These are phyloP conservation scores for Trichosanthes cucumerina DNA, from an alignment of 306 rosid genomes.

Conservation along the genomic window DNA sequence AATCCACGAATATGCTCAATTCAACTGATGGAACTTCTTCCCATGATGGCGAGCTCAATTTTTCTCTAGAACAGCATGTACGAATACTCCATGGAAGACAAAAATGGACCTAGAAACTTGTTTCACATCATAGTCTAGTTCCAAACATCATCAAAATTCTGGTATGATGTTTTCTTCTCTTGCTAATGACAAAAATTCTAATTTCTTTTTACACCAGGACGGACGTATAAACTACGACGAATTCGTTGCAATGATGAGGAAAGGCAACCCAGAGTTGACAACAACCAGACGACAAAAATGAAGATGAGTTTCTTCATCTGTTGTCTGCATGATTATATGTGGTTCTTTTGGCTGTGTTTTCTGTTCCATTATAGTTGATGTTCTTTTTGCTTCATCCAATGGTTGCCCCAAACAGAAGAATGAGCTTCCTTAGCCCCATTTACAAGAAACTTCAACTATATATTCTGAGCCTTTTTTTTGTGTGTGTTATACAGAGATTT, in stretches of 20 bases:
- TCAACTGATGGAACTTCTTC: not conserved
- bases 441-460: not conserved
- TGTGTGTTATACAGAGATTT: not conserved
- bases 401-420: not conserved
- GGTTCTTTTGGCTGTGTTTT: not conserved
- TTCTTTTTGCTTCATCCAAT: not conserved
- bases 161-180: not conserved
- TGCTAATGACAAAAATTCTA: not conserved
- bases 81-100: not conserved
- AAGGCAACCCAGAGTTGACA: constrained; percentile 63
- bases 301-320: not conserved
- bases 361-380: not conserved
- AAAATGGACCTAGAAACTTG: not conserved
- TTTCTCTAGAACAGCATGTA: not conserved
- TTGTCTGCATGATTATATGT: not conserved
- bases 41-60: not conserved
- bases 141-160: not conserved
- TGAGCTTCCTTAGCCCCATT: not conserved
- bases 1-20: not conserved
- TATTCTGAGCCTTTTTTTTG: not conserved
- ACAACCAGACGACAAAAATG: constrained; percentile 56
- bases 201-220: constrained; percentile 42
- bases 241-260: constrained; percentile 94
- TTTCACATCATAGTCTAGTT: not conserved
- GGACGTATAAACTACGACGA: constrained; percentile 86